Evolutionary conservation across 1,139 yeast species (phyloP), one percentile per base, ranked within the genome.

Genomic region (Taphrina wiesneri): DNA sequence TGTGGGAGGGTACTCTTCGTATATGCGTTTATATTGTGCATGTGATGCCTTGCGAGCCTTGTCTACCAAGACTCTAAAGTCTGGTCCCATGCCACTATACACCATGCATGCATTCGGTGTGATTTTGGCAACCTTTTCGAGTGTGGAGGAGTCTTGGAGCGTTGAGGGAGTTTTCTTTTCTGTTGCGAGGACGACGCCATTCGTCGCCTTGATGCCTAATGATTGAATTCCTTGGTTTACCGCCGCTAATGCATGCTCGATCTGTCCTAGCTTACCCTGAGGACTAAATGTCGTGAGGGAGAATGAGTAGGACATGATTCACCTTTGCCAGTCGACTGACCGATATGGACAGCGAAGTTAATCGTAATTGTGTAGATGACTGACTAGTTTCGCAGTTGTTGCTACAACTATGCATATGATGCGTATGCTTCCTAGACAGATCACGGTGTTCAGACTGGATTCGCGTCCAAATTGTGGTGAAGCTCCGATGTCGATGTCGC

Each of bases 71-170:
- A 95, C 96, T 71, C 99, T 83, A 80, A 89, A 95, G 77, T 95
- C 99, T 23, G 99, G 99, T 15, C 99, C 99, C 98, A 95, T 92
- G 32, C 99, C 99, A 19, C 97, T 85, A 78, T 95, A 95, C 3
- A 96, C 91, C 84, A 93, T 90, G 68, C 98, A 99, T 71, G 93
- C 90, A 75, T 93, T 91, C 47, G 99, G 99, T 1, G 99, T 91
- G 73, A 95, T 85, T 68, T 85, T 80, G 66, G 90, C 88, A 49
- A 95, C 87, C 75, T 95, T 95, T 66, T 87, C 83, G 69, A 88
- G 82, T 65, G 91, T 84, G 65, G 88, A 96, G 36, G 84, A 80
- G 72, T 90, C 86, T 70, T 91, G 83, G 71, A 95, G 83, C 26
- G 88, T 81, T 9, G 97, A 90, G 65, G 87, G 84, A 56, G 93